Conservation (phyloP, 176 grass and related monocot genomes). For the Puya raimondii region DNA sequence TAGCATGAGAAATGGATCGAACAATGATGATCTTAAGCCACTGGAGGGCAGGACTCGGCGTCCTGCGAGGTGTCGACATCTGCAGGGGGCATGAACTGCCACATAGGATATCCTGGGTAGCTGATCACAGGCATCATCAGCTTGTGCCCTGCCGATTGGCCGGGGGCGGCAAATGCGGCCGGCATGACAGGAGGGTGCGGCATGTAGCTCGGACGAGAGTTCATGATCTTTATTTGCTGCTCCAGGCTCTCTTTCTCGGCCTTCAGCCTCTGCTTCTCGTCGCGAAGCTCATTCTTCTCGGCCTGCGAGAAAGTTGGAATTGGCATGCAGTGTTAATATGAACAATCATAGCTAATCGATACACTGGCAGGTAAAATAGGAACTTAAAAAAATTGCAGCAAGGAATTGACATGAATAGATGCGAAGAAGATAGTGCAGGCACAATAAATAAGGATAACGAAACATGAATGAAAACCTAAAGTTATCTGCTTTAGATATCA, state of each 20-base stretch:
- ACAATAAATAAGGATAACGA: too few relatives aligned
- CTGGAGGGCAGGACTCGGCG: conserved; percentile 61
- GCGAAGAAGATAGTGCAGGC: too few relatives aligned
- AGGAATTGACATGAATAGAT: too few relatives aligned
- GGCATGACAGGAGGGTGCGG: conserved; percentile 60
- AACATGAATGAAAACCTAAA: too few relatives aligned
- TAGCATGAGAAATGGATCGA: too few relatives aligned
- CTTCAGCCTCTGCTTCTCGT: conserved; percentile 89
- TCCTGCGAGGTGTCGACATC: conserved; percentile 89
- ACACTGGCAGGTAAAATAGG: too few relatives aligned
- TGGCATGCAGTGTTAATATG: background rate
- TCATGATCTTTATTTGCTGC: conserved; percentile 78
- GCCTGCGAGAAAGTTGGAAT: conserved; percentile 34
- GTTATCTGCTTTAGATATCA: too few relatives aligned
- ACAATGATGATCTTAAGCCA: conserved; percentile 35
- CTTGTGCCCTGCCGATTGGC: conserved; percentile 50
- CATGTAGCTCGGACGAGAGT: conserved; percentile 35
- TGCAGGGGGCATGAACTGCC: conserved; percentile 88
- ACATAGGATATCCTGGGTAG: conserved; percentile 88
- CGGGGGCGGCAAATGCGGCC: conserved; percentile 47
- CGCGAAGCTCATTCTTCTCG: conserved; percentile 87
- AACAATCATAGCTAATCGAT: background rate
- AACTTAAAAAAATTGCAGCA: too few relatives aligned
- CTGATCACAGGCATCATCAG: conserved; percentile 85
- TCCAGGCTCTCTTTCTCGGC: conserved; percentile 85